These are phyloP conservation scores for Epichloe bromicola DNA, from an alignment of 2,329 filamentous ascomycete species.

Conservation along the genomic window DNA sequence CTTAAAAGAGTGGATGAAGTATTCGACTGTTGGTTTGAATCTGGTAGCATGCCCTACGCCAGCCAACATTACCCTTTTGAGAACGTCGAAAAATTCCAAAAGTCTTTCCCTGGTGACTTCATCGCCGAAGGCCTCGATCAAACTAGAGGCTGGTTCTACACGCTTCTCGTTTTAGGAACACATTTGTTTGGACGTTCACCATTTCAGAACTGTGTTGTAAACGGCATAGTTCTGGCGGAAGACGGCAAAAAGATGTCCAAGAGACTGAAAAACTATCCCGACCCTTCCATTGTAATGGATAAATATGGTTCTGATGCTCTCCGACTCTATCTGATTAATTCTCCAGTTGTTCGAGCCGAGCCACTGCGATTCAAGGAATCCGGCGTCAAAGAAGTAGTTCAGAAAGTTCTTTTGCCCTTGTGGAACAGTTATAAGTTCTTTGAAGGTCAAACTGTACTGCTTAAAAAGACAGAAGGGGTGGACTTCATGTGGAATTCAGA, in stretches of 20 bases:
- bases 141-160: conserved; percentile 96
- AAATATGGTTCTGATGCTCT: conserved; percentile 87
- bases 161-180: conserved; percentile 73
- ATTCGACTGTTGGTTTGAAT: conserved; percentile 97
- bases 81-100: conserved; percentile 68
- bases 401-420: conserved; percentile 76
- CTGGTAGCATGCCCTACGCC: conserved; percentile 89
- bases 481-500: conserved; percentile 70
- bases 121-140: conserved; percentile 90
- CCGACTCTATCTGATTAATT: conserved; percentile 92
- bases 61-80: conserved; percentile 88
- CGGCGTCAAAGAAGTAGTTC: conserved; percentile 89
- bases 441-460: conserved; percentile 68
- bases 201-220: conserved; percentile 94
- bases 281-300: conserved; percentile 69
- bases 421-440: conserved; percentile 99
- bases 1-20: conserved; percentile 74
- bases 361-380: conserved; percentile 82
- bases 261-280: conserved; percentile 89
- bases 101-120: conserved; percentile 81
- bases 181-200: conserved; percentile 75
- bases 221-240: conserved; percentile 84
- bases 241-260: conserved; percentile 99
- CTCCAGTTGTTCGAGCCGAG: conserved; percentile 84
- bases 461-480: conserved; percentile 72